Conservation (phyloP, 2,329 filamentous ascomycete genomes). For the Malbranchea cinnamomea region DNA sequence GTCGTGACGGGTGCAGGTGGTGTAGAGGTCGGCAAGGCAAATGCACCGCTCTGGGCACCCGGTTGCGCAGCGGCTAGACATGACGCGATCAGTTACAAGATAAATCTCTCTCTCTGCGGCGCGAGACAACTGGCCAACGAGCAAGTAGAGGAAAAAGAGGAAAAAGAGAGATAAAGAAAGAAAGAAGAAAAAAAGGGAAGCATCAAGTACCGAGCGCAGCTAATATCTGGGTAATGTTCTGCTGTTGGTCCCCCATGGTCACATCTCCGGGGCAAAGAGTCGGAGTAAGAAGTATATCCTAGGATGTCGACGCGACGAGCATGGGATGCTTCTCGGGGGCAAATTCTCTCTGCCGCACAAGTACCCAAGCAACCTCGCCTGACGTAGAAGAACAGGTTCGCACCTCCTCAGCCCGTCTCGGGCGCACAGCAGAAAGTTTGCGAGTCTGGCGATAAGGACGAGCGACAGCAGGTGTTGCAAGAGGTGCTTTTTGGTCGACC, state of each 20-base stretch:
- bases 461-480: too few species aligned
- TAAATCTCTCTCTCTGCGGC: not conserved
- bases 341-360: not conserved
- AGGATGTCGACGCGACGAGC: slow-evolving; percentile 3
- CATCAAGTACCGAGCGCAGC: slow-evolving; percentile 9
- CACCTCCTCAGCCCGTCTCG: slow-evolving; percentile 1
- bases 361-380: not conserved
- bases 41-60: slow-evolving; percentile 16
- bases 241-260: slow-evolving; percentile 9
- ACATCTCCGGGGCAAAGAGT: not conserved
- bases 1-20: slow-evolving; percentile 26
- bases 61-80: slow-evolving; percentile 34
- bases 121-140: not conserved
- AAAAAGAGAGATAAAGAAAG: not conserved
- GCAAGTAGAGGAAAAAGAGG: not conserved
- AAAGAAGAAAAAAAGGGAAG: slow-evolving; percentile 1
- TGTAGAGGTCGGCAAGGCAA: slow-evolving; percentile 17
- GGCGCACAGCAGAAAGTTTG: not conserved
- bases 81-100: slow-evolving; percentile 1
- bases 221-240: slow-evolving; percentile 10
- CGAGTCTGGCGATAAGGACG: not conserved
- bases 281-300: not conserved
- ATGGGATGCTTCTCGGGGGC: not conserved
- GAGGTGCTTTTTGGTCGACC: not conserved
- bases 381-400: too few species aligned